Base-by-base conservation (phyloP, 805 yeast genomes). In the Wickerhamomyces pijperi region DNA sequence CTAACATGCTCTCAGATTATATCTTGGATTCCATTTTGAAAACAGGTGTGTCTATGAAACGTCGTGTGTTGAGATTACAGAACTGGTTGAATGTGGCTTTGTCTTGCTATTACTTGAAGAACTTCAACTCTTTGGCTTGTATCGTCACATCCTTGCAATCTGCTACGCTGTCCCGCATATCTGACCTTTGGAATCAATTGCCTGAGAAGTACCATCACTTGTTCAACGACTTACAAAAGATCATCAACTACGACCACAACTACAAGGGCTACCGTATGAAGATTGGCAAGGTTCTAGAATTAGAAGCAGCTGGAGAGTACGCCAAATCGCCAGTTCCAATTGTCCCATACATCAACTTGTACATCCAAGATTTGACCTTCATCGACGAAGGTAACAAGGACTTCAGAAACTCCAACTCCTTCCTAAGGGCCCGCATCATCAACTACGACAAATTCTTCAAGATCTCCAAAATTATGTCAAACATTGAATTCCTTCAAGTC, bases 331-430 rank as follows among this genome's bases (percentile, higher is more conserved):
- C 55, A 2, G 63, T 76, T 17, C 86, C 88, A 0, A 70, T 76
- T 17, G 88, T 83, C 29, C 94, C 94, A 15, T 83, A 82, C 53
- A 68, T 82, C 41, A 78, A 82, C 35, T 60, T 83, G 39, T 82
- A 80, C 55, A 61, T 83, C 35, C 92, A 81, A 58, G 94, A 83
- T 58, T 64, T 83, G 49, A 82, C 88, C 0, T 82, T 82, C 60
- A 75, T 82, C n/a, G 71, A 77, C 38, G 94, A 83, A 48, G 90
- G 92, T n/a, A 82, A 82, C 53, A 70, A 81, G 32, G 78, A 75
- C 48, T 77, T 64, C 54, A 65, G 88, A 53, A 72, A 67, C 43
- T 77, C 80, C 5, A 73, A 76, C 44, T 56, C 64, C 5, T 64
- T 70, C 64, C 48, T 64, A 35, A 60, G 64, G 34, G 60, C 70